Evolutionary conservation across 2,329 filamentous ascomycete genomes (phyloP).

Genomic region (Penicillium italicum): DNA sequence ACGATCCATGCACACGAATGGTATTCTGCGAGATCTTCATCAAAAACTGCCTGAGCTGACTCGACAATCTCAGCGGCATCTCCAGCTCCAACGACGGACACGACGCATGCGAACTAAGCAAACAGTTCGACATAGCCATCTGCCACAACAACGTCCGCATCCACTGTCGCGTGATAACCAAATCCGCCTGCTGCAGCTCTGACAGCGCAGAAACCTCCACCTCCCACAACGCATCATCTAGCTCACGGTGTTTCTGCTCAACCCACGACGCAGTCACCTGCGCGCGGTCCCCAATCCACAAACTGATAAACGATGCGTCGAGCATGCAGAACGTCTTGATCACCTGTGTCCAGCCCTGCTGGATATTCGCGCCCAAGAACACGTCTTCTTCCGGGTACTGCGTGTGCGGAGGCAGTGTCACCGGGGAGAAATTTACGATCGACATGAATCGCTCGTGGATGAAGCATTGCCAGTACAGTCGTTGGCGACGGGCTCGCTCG

Average conservation of each 20-base stretch:
- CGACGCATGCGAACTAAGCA: constrained; percentile 35
- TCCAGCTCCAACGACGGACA: constrained; percentile 39
- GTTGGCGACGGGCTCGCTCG: constrained; percentile 45
- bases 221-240: constrained; percentile 41
- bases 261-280: constrained; percentile 43
- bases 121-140: constrained; percentile 48
- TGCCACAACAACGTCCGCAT: constrained; percentile 49
- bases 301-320: constrained; percentile 44
- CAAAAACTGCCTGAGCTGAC: constrained; percentile 44
- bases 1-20: constrained; percentile 55
- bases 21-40: constrained; percentile 43
- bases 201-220: constrained; percentile 39
- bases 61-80: constrained; percentile 46
- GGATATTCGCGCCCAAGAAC: constrained; percentile 32
- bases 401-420: constrained; percentile 40
- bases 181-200: constrained; percentile 48
- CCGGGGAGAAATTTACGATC: constrained; percentile 49
- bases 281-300: constrained; percentile 43
- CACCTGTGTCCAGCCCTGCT: constrained; percentile 45
- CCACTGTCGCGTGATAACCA: constrained; percentile 52
- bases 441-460: constrained; percentile 57
- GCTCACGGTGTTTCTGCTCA: constrained; percentile 45
- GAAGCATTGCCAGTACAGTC: constrained; percentile 55
- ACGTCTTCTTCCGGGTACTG: constrained; percentile 40
- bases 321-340: constrained; percentile 47